phyloP scores from a whole-genome alignment of 2,329 filamentous ascomycete species.

The Fusarium succisae region DNA sequence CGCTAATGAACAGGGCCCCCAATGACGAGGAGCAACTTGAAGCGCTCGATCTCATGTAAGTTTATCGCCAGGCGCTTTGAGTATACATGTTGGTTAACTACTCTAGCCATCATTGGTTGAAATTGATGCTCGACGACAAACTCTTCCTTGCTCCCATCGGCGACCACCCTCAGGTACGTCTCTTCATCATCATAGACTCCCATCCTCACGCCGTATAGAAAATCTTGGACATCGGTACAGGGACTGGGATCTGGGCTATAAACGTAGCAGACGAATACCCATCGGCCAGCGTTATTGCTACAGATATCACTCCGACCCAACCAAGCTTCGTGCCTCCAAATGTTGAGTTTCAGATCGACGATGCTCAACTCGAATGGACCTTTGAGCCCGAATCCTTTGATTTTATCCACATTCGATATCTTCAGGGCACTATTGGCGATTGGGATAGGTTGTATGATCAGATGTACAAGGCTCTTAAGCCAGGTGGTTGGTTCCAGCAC shows the following conservation, averaged over 20 bases:
- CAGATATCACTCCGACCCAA: constrained; percentile 34
- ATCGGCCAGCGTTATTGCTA: constrained; percentile 32
- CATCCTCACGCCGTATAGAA: neutral
- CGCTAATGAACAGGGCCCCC: constrained; percentile 23
- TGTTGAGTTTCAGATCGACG: constrained; percentile 50
- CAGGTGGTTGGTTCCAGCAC: constrained; percentile 40
- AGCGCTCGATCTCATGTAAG: constrained; percentile 39
- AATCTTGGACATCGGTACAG: constrained; percentile 36
- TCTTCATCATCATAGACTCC: fast-evolving
- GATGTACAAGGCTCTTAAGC: constrained; percentile 32
- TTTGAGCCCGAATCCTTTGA: constrained; percentile 42
- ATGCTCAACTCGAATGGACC: constrained; percentile 56
- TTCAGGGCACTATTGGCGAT: constrained; percentile 44
- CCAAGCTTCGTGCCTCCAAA: constrained; percentile 47
- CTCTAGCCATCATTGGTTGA: constrained; percentile 36
- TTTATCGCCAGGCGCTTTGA: fast-evolving
- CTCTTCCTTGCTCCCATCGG: constrained; percentile 34
- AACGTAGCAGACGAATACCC: constrained; percentile 38
- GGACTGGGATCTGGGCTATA: constrained; percentile 39
- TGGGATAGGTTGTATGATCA: constrained; percentile 41
- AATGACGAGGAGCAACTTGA: constrained; percentile 39
- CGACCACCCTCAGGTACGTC: constrained; percentile 24
- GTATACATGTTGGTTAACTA: fast-evolving
- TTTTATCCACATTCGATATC: constrained; percentile 46
- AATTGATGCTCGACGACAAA: constrained; percentile 33